These are phyloP conservation scores for Leccinellum luteum DNA, from an alignment of 768 basidiomycete species.

Conservation along the genomic window DNA sequence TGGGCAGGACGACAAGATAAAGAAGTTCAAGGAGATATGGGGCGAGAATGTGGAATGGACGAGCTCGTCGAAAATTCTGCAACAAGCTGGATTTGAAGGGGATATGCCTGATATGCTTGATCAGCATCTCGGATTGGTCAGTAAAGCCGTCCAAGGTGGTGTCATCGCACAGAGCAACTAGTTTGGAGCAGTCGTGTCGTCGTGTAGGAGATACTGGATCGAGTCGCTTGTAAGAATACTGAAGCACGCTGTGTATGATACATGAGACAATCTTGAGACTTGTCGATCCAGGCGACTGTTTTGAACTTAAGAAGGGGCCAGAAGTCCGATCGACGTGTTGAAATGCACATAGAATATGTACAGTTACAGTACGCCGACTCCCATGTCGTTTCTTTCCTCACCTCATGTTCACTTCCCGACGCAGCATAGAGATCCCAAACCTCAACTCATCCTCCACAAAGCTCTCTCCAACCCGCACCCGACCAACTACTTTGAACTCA, in stretches of 20 bases:
- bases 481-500: conserved; percentile 38
- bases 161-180: not conserved
- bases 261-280: too few species aligned
- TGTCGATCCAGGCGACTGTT: too few species aligned
- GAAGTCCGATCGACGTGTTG: too few species aligned
- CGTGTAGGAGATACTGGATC: too few species aligned
- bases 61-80: not conserved
- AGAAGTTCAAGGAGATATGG: conserved; percentile 28
- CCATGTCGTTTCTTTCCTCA: not conserved
- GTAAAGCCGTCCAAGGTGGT: not conserved
- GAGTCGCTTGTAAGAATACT: not conserved
- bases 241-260: not conserved
- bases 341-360: not conserved
- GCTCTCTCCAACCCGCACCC: conserved; percentile 35
- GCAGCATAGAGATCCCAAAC: conserved; percentile 45
- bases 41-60: conserved; percentile 33
- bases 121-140: conserved; percentile 3
- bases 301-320: too few species aligned
- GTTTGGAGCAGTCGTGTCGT: too few species aligned
- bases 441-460: conserved; percentile 25
- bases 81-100: not conserved
- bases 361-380: not conserved
- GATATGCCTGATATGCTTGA: conserved; percentile 4
- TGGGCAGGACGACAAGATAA: conserved; percentile 4
- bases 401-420: conserved; percentile 37